Percentiles rank a stretch among this genome's conserved stretches.
phyloP scores from a whole-genome alignment of 306 rosid genomes.

The Medicago lupulina region DNA sequence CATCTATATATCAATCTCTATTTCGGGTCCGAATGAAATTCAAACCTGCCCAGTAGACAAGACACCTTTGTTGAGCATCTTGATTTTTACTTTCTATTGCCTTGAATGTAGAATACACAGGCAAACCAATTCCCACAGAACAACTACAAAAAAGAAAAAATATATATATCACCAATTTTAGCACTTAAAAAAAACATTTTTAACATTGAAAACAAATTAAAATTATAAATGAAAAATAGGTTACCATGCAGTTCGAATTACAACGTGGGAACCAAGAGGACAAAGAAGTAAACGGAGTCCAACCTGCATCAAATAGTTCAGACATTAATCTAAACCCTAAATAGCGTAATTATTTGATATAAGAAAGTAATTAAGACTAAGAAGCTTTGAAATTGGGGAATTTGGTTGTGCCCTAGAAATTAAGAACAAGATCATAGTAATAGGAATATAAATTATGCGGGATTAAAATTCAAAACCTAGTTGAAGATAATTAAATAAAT shows the following conservation, averaged over 20 bases:
- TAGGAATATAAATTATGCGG: not conserved
- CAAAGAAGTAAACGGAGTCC: slow-evolving; percentile 84
- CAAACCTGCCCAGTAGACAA: slow-evolving; percentile 92
- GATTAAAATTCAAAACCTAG: slow-evolving; percentile 17
- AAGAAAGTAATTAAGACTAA: not conserved
- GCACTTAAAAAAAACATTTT: not conserved
- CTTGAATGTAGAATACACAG: slow-evolving; percentile 90
- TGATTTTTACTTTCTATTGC: slow-evolving; percentile 82
- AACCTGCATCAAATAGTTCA: slow-evolving; percentile 56
- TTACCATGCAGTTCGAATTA: slow-evolving; percentile 85
- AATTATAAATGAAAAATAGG: slow-evolving; percentile 10
- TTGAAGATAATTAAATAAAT: not conserved
- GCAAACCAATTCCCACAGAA: slow-evolving; percentile 81
- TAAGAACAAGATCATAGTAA: not conserved
- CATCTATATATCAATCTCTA: too few species aligned
- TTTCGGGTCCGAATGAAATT: not conserved
- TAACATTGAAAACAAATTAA: not conserved
- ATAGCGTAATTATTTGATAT: not conserved
- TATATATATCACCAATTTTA: not conserved
- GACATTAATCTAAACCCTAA: slow-evolving; percentile 14
- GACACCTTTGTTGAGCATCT: slow-evolving; percentile 75
- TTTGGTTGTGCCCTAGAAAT: not conserved
- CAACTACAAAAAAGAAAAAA: slow-evolving; percentile 59
- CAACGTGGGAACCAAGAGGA: slow-evolving; percentile 81
- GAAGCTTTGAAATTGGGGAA: slow-evolving; percentile 3